Evolutionary conservation across 257 asterid genomes (phyloP).

Genomic region (Solanum phureja): DNA sequence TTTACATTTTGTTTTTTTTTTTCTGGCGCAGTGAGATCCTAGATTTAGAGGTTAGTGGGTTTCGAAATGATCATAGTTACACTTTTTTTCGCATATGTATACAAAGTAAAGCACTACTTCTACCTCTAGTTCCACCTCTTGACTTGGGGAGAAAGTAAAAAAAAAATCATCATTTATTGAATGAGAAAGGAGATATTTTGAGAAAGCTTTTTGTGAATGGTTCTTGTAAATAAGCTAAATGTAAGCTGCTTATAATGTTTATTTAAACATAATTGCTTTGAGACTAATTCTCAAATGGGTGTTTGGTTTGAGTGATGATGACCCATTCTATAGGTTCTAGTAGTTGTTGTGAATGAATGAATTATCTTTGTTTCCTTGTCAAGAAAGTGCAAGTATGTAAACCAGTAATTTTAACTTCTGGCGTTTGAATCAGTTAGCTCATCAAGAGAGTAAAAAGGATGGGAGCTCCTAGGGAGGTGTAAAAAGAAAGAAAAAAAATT

Average conservation of each 20-base stretch:
- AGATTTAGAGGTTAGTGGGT: neutral
- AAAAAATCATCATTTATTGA: neutral
- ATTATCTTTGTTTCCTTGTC: neutral
- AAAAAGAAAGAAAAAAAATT: too few relatives aligned
- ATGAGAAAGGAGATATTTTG: neutral
- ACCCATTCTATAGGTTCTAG: neutral
- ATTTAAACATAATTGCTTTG: neutral
- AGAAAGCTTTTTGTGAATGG: neutral
- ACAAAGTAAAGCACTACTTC: neutral
- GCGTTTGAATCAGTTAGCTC: neutral
- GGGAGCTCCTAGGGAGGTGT: neutral
- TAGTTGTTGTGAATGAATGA: neutral
- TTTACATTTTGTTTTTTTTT: neutral
- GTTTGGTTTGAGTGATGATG: neutral
- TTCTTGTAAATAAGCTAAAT: neutral
- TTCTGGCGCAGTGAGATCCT: neutral
- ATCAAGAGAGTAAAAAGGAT: neutral
- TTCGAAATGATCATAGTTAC: neutral
- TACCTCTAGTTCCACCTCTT: neutral
- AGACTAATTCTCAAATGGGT: neutral
- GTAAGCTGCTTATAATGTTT: neutral
- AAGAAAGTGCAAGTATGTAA: neutral
- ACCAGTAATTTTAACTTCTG: neutral
- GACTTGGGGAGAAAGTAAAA: neutral
- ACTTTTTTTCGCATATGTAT: neutral